Evolutionary conservation across 2,329 filamentous ascomycete species (phyloP).

Genomic region (Clarireedia homoeocarpa): DNA sequence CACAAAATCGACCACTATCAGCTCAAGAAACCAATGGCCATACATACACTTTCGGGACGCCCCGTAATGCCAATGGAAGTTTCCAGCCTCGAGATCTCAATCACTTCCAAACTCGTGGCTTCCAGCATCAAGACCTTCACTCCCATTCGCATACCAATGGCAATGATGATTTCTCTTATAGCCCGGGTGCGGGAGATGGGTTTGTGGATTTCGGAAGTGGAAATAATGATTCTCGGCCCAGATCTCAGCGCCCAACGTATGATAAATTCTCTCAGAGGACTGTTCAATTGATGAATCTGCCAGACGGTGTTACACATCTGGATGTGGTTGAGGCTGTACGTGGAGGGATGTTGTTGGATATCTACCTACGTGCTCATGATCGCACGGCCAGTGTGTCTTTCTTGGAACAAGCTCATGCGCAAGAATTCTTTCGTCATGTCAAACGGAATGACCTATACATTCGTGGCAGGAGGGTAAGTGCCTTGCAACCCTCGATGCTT

Average conservation of each 20-base stretch:
- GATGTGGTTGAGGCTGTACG: slow-evolving; percentile 59
- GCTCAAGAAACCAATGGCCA: slow-evolving; percentile 12
- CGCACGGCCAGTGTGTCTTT: slow-evolving; percentile 62
- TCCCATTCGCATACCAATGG: slow-evolving; percentile 10
- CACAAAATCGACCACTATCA: slow-evolving; percentile 12
- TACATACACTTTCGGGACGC: slow-evolving; percentile 20
- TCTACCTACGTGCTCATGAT: slow-evolving; percentile 54
- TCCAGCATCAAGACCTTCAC: slow-evolving; percentile 12
- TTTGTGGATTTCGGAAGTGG: slow-evolving; percentile 19
- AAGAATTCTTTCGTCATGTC: slow-evolving; percentile 55
- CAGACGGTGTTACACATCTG: slow-evolving; percentile 52
- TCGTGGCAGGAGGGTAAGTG: slow-evolving; percentile 55
- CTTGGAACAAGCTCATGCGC: slow-evolving; percentile 53
- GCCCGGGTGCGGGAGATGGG: slow-evolving; percentile 15
- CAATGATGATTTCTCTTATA: slow-evolving; percentile 18
- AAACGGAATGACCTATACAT: slow-evolving; percentile 62
- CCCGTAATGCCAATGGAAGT: slow-evolving; percentile 17
- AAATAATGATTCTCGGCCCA: slow-evolving; percentile 18
- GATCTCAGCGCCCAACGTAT: slow-evolving; percentile 17
- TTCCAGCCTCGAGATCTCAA: slow-evolving; percentile 12
- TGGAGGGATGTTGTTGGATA: slow-evolving; percentile 63
- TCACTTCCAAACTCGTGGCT: slow-evolving; percentile 13
- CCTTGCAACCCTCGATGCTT: background rate
- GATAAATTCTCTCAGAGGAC: slow-evolving; percentile 41
- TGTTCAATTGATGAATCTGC: slow-evolving; percentile 53